Conservation (phyloP, 2,329 filamentous ascomycete species). For the Lecanosticta acicola region DNA sequence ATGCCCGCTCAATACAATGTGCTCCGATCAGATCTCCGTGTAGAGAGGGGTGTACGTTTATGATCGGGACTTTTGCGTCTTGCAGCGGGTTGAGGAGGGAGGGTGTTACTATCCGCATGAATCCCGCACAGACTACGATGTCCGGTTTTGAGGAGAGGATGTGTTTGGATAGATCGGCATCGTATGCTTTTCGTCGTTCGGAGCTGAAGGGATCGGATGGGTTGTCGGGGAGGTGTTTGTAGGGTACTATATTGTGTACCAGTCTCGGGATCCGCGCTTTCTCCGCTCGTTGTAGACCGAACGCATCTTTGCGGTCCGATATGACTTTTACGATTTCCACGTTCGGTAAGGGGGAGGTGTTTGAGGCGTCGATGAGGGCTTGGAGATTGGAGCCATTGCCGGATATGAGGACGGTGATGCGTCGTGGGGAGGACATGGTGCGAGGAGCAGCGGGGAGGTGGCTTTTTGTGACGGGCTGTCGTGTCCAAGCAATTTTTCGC, state of each 20-base stretch:
- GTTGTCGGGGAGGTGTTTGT: constrained; percentile 60
- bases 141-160: constrained; percentile 63
- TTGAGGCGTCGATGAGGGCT: constrained; percentile 62
- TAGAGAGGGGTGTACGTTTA: constrained; percentile 76
- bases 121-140: constrained; percentile 75
- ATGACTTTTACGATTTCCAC: constrained; percentile 58
- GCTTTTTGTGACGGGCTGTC: constrained; percentile 1
- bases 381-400: constrained; percentile 75
- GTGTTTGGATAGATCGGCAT: constrained; percentile 65
- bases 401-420: constrained; percentile 48
- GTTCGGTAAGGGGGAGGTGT: constrained; percentile 44
- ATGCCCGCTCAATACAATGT: constrained; percentile 69
- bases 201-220: constrained; percentile 38
- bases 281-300: constrained; percentile 57
- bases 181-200: constrained; percentile 61
- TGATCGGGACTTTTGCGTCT: constrained; percentile 58
- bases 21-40: constrained; percentile 69
- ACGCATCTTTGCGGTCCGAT: constrained; percentile 59
- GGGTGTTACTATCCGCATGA: constrained; percentile 75
- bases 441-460: neutral
- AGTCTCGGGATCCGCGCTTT: constrained; percentile 61
- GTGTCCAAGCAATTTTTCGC: neutral
- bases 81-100: constrained; percentile 65
- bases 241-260: constrained; percentile 75
- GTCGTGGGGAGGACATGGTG: constrained; percentile 11